Base-by-base conservation (phyloP, 768 basidiomycete genomes). In the Mycena indigotica region DNA sequence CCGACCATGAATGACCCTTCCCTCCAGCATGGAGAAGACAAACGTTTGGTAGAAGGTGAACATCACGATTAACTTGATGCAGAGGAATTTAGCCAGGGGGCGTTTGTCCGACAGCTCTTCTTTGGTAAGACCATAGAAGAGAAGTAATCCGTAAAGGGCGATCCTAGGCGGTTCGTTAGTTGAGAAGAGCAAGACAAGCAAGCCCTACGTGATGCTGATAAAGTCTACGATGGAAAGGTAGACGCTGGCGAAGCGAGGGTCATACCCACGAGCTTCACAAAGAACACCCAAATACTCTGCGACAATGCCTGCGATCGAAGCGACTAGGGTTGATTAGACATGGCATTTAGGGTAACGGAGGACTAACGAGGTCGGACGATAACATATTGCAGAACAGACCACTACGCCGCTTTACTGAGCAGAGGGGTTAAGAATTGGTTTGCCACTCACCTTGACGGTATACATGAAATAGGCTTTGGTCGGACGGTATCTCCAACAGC, bases 401-500 rank as follows among this genome's bases (percentile, higher is more conserved):
- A 95, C 84, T 92, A 68, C 6, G 2, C 2, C 23, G 41, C 8
- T 13, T 44, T 6, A 45, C 5, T 49, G 28, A 50, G 41, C 23
- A 25, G 17, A 53, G 12, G 58, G 52, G 38, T 39, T 25, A 53
- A 30, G n/a, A 57, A 24, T 24, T 16, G 29, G 50, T 24, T 30
- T 54, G 35, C 12, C 6, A 16, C 71, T 13, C 56, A 89, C 92
- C 77, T 92, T 93, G 67, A 93, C 73, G 6, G 91, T 87, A 67
- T 93, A 88, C 86, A 95, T 90, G 70, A 96, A 96, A 73, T 95
- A 93, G 1, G 88, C 78, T 76, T 92, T 93, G 8, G 90, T 90
- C 0, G 91, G 91, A 6, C 91, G 77, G 68, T 89, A 93, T 64
- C 88, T 76, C 86, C 86, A 91, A 66, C 79, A 93, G 70, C 90